Evolutionary conservation across 371 early-diverging fungal genomes (phyloP).

Genomic region (Syncephalastrum sp.): DNA sequence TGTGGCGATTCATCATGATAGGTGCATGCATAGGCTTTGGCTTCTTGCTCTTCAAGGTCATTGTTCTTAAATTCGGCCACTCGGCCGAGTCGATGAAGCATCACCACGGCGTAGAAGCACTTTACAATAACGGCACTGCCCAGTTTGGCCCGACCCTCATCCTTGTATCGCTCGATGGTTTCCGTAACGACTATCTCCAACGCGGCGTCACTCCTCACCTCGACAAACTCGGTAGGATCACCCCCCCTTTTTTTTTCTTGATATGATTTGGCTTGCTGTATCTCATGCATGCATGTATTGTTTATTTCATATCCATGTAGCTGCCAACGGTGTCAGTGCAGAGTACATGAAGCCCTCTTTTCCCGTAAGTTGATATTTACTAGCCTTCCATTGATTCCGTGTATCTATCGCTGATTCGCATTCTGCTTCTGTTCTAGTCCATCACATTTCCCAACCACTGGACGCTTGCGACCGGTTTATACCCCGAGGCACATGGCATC

Average conservation of each 20-base stretch:
- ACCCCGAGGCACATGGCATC: slow-evolving; percentile 92
- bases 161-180: slow-evolving; percentile 91
- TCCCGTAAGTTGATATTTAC: slow-evolving; percentile 47
- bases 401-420: not conserved
- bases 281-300: not conserved
- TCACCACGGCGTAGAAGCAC: slow-evolving; percentile 13
- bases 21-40: slow-evolving; percentile 24
- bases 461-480: slow-evolving; percentile 88
- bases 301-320: slow-evolving; percentile 18
- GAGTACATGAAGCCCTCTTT: slow-evolving; percentile 75
- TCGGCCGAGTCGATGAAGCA: not conserved
- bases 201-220: slow-evolving; percentile 74
- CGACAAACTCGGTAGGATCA: slow-evolving; percentile 50
- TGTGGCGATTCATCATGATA: slow-evolving; percentile 15
- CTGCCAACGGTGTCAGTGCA: slow-evolving; percentile 50
- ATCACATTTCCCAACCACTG: slow-evolving; percentile 96
- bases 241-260: not conserved
- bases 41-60: slow-evolving; percentile 27
- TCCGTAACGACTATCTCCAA: slow-evolving; percentile 81
- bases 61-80: slow-evolving; percentile 17
- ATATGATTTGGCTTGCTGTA: not conserved
- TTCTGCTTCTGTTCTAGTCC: slow-evolving; percentile 27
- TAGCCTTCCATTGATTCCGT: not conserved
- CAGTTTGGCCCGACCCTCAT: slow-evolving; percentile 76
- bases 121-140: slow-evolving; percentile 66